A percentile compares a stretch with the other conserved stretches of the same genome.
These are phyloP conservation scores for Chytridiales sp. DNA, from an alignment of 371 early-diverging fungal species.

Conservation along the genomic window DNA sequence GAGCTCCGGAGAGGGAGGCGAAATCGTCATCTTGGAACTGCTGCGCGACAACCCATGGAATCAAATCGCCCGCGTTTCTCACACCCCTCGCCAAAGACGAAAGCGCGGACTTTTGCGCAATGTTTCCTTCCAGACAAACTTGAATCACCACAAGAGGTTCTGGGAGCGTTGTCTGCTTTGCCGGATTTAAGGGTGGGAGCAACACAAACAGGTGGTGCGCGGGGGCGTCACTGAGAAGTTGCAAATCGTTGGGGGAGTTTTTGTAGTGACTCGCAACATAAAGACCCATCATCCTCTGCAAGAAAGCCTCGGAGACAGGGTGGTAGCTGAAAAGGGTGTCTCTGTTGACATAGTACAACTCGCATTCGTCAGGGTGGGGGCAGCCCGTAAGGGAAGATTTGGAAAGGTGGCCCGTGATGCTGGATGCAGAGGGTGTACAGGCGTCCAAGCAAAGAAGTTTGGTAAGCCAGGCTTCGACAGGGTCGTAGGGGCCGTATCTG, in stretches of 20 bases:
- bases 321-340: conserved; percentile 90
- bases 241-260: conserved; percentile 99
- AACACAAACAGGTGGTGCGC: conserved; percentile 98
- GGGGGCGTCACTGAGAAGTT: conserved; percentile 91
- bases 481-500: conserved; percentile 90
- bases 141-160: conserved; percentile 95
- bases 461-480: conserved; percentile 97
- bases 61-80: conserved; percentile 93
- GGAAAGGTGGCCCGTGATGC: no score
- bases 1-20: conserved; percentile 89
- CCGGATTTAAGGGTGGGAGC: conserved; percentile 78
- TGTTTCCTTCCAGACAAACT: conserved; percentile 94
- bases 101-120: conserved; percentile 81
- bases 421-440: conserved; percentile 36
- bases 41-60: conserved; percentile 97
- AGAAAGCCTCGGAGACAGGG: conserved; percentile 92
- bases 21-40: conserved; percentile 98
- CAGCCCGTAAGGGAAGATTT: conserved; percentile 56
- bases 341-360: conserved; percentile 94
- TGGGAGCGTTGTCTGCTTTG: conserved; percentile 67
- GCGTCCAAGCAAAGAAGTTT: conserved; percentile 92
- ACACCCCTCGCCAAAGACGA: conserved; percentile 83
- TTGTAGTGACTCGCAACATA: conserved; percentile 99
- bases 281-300: conserved; percentile 95
- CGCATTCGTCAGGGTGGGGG: conserved; percentile 93